phyloP scores from a whole-genome alignment of 768 basidiomycete species.

The Tricholoma hemisulphureum region DNA sequence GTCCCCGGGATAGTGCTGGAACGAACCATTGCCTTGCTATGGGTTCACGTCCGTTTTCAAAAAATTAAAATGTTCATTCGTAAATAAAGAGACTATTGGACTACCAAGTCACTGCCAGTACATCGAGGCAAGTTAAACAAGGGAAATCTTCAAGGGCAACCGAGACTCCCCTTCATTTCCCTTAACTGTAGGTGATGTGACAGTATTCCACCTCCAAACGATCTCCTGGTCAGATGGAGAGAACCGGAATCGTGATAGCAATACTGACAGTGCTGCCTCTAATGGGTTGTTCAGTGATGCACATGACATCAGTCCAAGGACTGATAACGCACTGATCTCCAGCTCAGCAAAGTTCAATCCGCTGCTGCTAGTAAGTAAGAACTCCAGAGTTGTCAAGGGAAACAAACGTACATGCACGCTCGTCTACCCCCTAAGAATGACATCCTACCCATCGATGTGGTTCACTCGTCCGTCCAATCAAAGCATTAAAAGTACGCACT shows the following conservation, averaged over 20 bases:
- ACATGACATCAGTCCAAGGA: no score
- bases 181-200: conserved; percentile 22
- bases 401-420: conserved; percentile 41
- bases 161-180: neutral
- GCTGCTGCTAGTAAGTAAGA: conserved; percentile 18
- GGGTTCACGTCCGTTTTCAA: no score
- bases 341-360: conserved; percentile 56
- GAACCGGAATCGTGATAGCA: conserved; percentile 28
- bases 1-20: no score
- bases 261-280: conserved; percentile 27
- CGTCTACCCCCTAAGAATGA: conserved; percentile 44
- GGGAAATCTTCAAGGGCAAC: neutral
- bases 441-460: conserved; percentile 28
- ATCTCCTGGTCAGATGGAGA: conserved; percentile 23
- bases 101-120: no score
- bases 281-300: no score
- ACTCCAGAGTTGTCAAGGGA: neutral
- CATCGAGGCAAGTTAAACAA: no score
- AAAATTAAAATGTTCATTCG: no score
- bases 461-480: neutral
- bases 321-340: conserved; percentile 45
- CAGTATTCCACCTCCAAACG: conserved; percentile 28
- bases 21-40: no score
- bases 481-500: conserved; percentile 23
- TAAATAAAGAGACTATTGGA: no score